phyloP scores from a whole-genome alignment of 2,329 filamentous ascomycete species.

The Microdochium trichocladiopsis region DNA sequence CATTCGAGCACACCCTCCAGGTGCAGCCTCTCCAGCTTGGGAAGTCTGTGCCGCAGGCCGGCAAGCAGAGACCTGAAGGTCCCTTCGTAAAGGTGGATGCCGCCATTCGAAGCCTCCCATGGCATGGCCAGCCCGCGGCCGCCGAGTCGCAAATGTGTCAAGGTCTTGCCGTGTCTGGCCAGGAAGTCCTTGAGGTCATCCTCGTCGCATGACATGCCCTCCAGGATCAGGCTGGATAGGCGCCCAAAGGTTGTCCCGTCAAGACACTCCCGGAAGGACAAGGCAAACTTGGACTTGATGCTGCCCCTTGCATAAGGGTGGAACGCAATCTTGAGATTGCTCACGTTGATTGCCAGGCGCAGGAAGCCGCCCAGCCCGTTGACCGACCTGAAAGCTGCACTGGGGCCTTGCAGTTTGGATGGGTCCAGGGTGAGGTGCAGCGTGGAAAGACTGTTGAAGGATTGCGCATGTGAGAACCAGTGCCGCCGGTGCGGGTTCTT shows the following conservation, averaged over 20 bases:
- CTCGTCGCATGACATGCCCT: conserved; percentile 35
- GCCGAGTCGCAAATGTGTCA: conserved; percentile 35
- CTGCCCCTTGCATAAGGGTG: conserved; percentile 29
- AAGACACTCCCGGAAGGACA: conserved; percentile 31
- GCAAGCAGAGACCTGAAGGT: conserved; percentile 35
- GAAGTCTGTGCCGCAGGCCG: conserved; percentile 26
- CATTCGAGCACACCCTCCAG: conserved; percentile 39
- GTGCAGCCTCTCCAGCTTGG: conserved; percentile 31
- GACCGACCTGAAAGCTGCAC: conserved; percentile 28
- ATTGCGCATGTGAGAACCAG: conserved; percentile 32
- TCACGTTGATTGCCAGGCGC: conserved; percentile 27
- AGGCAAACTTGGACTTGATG: conserved; percentile 31
- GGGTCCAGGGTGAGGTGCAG: conserved; percentile 33
- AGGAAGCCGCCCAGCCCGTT: conserved; percentile 35
- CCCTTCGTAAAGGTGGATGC: conserved; percentile 35
- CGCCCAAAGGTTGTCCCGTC: conserved; percentile 25
- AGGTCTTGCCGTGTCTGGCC: conserved; percentile 26
- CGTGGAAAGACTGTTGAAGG: conserved; percentile 29
- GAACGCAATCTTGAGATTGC: conserved; percentile 31
- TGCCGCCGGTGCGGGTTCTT: conserved; percentile 25
- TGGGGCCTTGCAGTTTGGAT: conserved; percentile 26
- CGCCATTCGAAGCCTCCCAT: conserved; percentile 31
- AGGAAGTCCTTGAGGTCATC: conserved; percentile 34
- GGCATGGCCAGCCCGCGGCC: conserved; percentile 32
- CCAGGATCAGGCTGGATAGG: conserved; percentile 33